Percentiles rank a stretch among this genome's conserved stretches.
Conservation (phyloP, 2,329 filamentous ascomycete species). For the Exophiala oligosperma region DNA sequence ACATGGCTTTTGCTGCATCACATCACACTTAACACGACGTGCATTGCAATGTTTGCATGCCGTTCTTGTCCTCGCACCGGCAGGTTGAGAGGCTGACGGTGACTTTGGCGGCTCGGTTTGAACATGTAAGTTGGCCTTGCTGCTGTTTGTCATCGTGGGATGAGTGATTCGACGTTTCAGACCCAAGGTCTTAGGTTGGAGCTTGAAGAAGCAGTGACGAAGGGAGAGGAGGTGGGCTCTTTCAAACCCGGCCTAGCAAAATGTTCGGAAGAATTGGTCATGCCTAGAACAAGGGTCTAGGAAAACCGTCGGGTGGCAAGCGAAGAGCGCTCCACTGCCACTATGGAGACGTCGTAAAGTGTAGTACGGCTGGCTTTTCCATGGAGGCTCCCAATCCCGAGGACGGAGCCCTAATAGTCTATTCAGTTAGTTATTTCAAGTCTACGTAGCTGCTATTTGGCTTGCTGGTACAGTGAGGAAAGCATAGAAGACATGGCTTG, state of each 20-base stretch:
- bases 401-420: conserved; percentile 2
- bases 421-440: conserved; percentile 1
- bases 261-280: conserved; percentile 6
- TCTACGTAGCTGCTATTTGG: conserved; percentile 4
- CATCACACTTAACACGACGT: conserved; percentile 27
- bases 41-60: conserved; percentile 24
- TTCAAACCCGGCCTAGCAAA: conserved; percentile 1
- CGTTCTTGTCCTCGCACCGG: conserved; percentile 11
- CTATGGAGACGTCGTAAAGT: conserved; percentile 4
- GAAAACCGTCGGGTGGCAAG: not conserved
- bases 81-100: conserved; percentile 3
- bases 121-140: conserved; percentile 3
- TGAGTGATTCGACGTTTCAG: conserved; percentile 1
- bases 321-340: conserved; percentile 1
- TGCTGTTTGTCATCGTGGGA: conserved; percentile 4
- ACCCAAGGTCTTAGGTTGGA: not conserved
- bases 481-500: not conserved
- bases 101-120: conserved; percentile 3
- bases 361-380: conserved; percentile 1
- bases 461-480: conserved; percentile 1
- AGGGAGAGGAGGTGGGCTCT: conserved; percentile 4
- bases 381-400: not conserved
- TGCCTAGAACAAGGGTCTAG: not conserved
- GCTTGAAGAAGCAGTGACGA: not conserved
- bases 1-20: conserved; percentile 19